These are phyloP conservation scores for Boletales sp. DNA, from an alignment of 768 basidiomycete genomes.

Conservation along the genomic window DNA sequence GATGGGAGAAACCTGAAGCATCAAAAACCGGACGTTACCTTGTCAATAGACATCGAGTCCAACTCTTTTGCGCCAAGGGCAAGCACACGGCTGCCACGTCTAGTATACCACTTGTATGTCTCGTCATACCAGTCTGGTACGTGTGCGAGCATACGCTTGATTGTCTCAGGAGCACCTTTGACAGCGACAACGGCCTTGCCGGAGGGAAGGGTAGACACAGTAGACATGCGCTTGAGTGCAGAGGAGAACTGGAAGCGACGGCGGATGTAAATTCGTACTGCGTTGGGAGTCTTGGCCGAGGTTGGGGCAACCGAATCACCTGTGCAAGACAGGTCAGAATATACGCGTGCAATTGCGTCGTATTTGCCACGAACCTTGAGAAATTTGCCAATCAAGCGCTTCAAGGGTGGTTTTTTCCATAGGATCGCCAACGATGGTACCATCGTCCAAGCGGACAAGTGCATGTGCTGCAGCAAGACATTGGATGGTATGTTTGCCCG, in stretches of 20 bases:
- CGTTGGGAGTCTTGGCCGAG: constrained; percentile 46
- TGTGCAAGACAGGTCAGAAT: constrained; percentile 10
- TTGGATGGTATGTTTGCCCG: constrained; percentile 71
- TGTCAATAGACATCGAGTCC: constrained; percentile 64
- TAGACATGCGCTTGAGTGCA: constrained; percentile 96
- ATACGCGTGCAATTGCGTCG: neutral
- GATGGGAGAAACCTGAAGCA: neutral
- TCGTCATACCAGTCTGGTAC: constrained; percentile 86
- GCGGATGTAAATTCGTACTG: constrained; percentile 65
- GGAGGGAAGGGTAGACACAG: constrained; percentile 65
- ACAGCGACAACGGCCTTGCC: constrained; percentile 67
- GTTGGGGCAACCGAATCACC: constrained; percentile 70
- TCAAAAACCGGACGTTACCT: constrained; percentile 42
- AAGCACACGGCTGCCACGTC: constrained; percentile 89
- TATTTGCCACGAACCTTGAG: constrained; percentile 45
- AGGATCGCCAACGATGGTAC: constrained; percentile 91
- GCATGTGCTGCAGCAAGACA: constrained; percentile 95
- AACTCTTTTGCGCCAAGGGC: constrained; percentile 88
- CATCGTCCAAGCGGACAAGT: constrained; percentile 90
- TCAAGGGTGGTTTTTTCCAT: constrained; percentile 98
- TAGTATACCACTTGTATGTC: constrained; percentile 92
- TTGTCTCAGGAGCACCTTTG: constrained; percentile 97
- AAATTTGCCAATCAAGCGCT: constrained; percentile 84
- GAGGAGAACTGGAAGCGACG: constrained; percentile 98
- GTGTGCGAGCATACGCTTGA: constrained; percentile 75